Base-by-base conservation (phyloP, 2,329 filamentous ascomycete species). In the Phaeophleospora eucalypticola region DNA sequence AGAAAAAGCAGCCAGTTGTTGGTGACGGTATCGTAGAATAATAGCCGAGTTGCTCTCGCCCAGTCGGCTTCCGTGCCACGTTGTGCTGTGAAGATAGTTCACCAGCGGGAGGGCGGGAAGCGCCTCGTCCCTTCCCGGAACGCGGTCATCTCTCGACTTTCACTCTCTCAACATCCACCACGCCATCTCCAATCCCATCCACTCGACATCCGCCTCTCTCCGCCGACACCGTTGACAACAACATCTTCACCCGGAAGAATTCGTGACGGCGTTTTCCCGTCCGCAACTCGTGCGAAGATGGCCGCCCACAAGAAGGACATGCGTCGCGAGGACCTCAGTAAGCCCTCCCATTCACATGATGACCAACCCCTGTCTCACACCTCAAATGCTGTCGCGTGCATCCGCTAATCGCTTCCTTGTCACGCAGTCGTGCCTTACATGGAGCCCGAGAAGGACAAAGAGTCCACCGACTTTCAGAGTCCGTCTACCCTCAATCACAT, bases 381-480 rank as follows among this genome's bases (percentile, higher is more conserved):
- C 24, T 7, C 24, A 29, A 7, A 6, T 12, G 24, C 24, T 29
- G 24, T 29, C 18, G 15, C 3, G 19, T 37, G 9, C 15, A 19
- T 4, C 16, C 12, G 36, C 36, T 37, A 37, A 37, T 19, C 16
- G 34, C 16, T 12, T 36, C n/a, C 7, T 6, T 16, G 36, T 55
- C 15, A 36, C 20, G n/a, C 66, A 96, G 90, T 90, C 65, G 87
- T 96, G 60, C 90, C 90, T 51, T 96, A 93, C 69, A 82, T 88
- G 69, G 85, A 86, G 59, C 88, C 89, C 36, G 74, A 77, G 40
- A 74, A 80, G 59, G 82, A 83, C 61, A 79, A 81, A 60, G 77
- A 74, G 53, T 73, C 79, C 56, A 68, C 69, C 49, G 89, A 95
- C 64, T 79, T 95, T 68, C 76, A 81, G 43, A 84, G 86, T 69